phyloP scores from a whole-genome alignment of 305 asterid genomes.

The Stenogyne calaminthoides region DNA sequence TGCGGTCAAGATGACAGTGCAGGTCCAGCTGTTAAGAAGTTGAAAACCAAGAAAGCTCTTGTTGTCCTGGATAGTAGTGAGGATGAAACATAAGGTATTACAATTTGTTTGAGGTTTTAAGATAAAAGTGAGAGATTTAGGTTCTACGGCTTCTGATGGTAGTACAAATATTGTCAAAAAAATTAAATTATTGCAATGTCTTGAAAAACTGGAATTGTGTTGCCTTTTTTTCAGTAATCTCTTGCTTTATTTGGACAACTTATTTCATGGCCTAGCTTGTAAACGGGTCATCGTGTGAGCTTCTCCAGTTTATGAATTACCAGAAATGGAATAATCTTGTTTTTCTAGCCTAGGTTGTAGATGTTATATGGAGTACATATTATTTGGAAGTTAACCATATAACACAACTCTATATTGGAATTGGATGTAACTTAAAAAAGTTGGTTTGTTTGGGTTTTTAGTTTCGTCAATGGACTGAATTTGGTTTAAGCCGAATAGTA shows the following conservation, averaged over 20 bases:
- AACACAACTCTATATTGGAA: neutral
- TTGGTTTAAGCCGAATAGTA: neutral
- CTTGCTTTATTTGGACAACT: neutral
- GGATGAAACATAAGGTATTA: constrained; percentile 59
- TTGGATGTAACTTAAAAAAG: neutral
- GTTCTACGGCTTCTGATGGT: neutral
- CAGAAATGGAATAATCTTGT: no score
- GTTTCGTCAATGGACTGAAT: neutral
- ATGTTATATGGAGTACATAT: no score
- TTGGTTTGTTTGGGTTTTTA: neutral
- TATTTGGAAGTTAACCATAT: neutral
- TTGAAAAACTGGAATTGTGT: neutral
- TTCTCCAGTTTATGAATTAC: neutral
- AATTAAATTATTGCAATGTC: neutral
- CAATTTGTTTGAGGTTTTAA: neutral
- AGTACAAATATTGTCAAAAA: neutral
- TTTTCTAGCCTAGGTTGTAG: no score
- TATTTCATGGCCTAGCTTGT: neutral
- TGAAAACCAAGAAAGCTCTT: constrained; percentile 47
- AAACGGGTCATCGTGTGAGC: neutral
- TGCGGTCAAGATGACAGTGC: constrained; percentile 30
- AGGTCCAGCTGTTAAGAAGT: constrained; percentile 51
- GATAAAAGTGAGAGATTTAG: constrained; percentile 1
- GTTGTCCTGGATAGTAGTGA: constrained; percentile 81
- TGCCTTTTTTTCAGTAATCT: neutral